Conservation (phyloP, 768 basidiomycete species). For the Suillus occidentalis region DNA sequence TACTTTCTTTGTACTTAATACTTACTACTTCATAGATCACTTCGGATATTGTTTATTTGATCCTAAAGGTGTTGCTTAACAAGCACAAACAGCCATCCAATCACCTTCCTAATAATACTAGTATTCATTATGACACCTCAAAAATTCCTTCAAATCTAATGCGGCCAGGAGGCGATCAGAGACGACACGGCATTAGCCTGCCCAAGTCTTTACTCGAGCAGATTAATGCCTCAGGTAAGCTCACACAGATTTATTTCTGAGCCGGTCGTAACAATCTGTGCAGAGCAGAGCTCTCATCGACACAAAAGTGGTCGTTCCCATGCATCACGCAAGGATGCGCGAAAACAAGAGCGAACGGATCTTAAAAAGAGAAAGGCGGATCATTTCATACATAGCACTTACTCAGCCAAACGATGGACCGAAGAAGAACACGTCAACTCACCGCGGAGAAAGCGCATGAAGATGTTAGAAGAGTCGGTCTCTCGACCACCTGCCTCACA, state of each 20-base stretch:
- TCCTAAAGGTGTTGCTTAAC: neutral
- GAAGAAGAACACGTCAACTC: slow-evolving; percentile 46
- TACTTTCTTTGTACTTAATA: slow-evolving; percentile 19
- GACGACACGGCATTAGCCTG: slow-evolving; percentile 22
- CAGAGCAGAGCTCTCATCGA: slow-evolving; percentile 10
- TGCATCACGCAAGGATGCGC: slow-evolving; percentile 55
- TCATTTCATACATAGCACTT: slow-evolving; percentile 41
- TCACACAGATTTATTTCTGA: too few relatives aligned
- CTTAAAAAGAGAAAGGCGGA: slow-evolving; percentile 65
- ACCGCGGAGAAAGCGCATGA: slow-evolving; percentile 41
- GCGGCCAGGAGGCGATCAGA: slow-evolving; percentile 17
- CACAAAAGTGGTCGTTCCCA: slow-evolving; percentile 14
- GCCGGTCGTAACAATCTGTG: neutral
- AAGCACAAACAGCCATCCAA: slow-evolving; percentile 1
- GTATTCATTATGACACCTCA: neutral
- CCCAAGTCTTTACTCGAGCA: slow-evolving; percentile 30
- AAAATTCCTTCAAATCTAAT: neutral
- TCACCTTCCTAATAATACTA: slow-evolving; percentile 1
- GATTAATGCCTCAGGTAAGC: slow-evolving; percentile 20
- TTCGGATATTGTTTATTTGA: slow-evolving; percentile 9
- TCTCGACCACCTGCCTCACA: neutral
- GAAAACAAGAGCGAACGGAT: slow-evolving; percentile 60
- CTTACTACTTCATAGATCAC: slow-evolving; percentile 7
- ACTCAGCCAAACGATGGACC: slow-evolving; percentile 38
- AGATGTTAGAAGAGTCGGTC: slow-evolving; percentile 35